Evolutionary conservation across 179 eudicot genomes (phyloP).

Genomic region (Nepenthes alata): DNA sequence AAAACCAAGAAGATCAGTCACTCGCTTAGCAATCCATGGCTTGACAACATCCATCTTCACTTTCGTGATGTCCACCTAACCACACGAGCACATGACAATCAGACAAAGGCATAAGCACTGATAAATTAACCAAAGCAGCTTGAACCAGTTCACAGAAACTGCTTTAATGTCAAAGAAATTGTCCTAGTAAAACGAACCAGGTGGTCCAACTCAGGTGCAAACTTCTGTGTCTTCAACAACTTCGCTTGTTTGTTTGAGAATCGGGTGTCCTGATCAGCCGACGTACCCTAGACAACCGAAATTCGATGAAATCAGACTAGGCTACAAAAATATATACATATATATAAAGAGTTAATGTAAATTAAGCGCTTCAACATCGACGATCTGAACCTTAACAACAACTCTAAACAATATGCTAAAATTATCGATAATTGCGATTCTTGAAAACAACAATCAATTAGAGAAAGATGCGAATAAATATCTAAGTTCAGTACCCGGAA

Average conservation of each 20-base stretch:
- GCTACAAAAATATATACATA: not conserved
- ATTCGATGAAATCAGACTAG: constrained; percentile 4
- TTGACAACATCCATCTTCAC: constrained; percentile 93
- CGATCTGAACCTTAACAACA: not conserved
- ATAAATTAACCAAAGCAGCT: not conserved
- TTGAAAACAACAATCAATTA: not conserved
- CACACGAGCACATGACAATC: constrained; percentile 1
- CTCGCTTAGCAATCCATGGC: constrained; percentile 92
- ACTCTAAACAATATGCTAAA: not conserved
- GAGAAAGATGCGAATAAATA: not conserved
- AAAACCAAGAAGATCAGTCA: constrained; percentile 89
- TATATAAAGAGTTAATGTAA: not conserved
- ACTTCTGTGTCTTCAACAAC: constrained; percentile 83
- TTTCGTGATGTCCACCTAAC: constrained; percentile 72
- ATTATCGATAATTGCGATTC: not conserved
- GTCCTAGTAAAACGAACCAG: constrained; percentile 35
- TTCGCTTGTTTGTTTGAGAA: constrained; percentile 97
- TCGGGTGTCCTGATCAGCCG: constrained; percentile 96
- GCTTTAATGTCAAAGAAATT: not conserved
- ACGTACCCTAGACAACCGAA: constrained; percentile 51
- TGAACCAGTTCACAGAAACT: too few species aligned
- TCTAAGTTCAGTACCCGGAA: constrained; percentile 50
- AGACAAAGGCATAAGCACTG: not conserved
- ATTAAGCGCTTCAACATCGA: not conserved
- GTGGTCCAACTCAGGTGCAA: constrained; percentile 76